phyloP scores from a whole-genome alignment of 768 basidiomycete species.

The Lyophyllum decastes region DNA sequence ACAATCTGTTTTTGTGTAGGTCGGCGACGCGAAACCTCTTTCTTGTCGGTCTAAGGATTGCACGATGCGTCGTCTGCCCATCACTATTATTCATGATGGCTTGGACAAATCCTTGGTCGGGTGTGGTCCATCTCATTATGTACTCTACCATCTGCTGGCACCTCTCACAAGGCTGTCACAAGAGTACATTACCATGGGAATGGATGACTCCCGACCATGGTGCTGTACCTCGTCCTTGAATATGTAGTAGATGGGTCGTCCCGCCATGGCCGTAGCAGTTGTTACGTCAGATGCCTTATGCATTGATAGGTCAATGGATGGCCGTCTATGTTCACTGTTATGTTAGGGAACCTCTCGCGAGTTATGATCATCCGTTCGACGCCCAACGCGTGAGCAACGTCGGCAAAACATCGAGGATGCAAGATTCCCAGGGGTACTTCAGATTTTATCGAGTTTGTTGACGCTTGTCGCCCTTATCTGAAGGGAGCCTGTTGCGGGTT shows the following conservation, averaged over 20 bases:
- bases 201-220: constrained; percentile 12
- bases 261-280: not conserved
- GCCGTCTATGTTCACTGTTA: too few species aligned
- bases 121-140: constrained; percentile 8
- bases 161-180: constrained; percentile 2
- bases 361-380: too few species aligned
- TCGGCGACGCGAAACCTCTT: not conserved
- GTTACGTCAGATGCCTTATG: too few species aligned
- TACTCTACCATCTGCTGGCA: constrained; percentile 6
- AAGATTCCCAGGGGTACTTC: too few species aligned
- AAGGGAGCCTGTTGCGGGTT: too few species aligned
- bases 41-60: not conserved
- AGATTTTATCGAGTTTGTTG: too few species aligned
- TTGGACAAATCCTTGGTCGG: constrained; percentile 7
- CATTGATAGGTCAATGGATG: too few species aligned
- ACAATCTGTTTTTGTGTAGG: not conserved
- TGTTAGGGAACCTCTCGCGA: too few species aligned
- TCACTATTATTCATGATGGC: constrained; percentile 1
- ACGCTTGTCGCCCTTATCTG: too few species aligned
- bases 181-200: constrained; percentile 13
- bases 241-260: not conserved
- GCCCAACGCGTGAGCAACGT: too few species aligned
- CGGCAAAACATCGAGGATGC: too few species aligned
- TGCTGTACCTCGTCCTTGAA: not conserved
- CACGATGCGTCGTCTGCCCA: not conserved